Evolutionary conservation across 306 rosid genomes (phyloP), one percentile per base, ranked within the genome.

Genomic region (Vachellia collinsii): DNA sequence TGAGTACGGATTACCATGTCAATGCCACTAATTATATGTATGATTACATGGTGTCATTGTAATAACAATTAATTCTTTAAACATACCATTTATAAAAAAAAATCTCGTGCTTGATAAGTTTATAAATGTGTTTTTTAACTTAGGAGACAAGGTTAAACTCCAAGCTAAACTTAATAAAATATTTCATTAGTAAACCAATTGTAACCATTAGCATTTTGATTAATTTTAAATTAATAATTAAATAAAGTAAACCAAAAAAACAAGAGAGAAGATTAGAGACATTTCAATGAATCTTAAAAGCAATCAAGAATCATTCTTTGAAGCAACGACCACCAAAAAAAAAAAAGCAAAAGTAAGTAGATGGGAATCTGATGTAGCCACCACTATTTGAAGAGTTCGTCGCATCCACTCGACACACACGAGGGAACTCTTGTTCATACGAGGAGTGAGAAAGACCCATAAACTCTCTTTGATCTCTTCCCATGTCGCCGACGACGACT

Each of bases 401-500:
- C 29, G 29, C 47, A 19, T 38, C 71, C 47, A 17, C 71, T 37
- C 1, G 34, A 3, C 71, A 38, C 71, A 8, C 47, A 38, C 42
- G 23, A n/a, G 39, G 19, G 47, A 38, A 66, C 25, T 17, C 6
- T 66, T 38, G 47, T 8, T 38, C 7, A 8, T 38, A 66, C 71
- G 14, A 38, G 71, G 37, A 50, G 64, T 22, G 51, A 77, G 58
- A 79, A 46, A 70, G 19, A 11, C 17, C 65, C 77, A 23, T 68
- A 79, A 72, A 51, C 71, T 81, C 50, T 66, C 73, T 74, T 81
- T 46, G 80, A 83, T 83, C 61, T 77, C 76, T 83, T 77, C 77
- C 80, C 62, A 83, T 80, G 88, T 85, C 88, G 82, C 85, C 86
- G 85, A 36, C 64, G 77, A 39, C 71, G 77, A 83, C 81, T 51